phyloP scores from a whole-genome alignment of 2,329 filamentous ascomycete species.

The Cladophialophora chaetospira region DNA sequence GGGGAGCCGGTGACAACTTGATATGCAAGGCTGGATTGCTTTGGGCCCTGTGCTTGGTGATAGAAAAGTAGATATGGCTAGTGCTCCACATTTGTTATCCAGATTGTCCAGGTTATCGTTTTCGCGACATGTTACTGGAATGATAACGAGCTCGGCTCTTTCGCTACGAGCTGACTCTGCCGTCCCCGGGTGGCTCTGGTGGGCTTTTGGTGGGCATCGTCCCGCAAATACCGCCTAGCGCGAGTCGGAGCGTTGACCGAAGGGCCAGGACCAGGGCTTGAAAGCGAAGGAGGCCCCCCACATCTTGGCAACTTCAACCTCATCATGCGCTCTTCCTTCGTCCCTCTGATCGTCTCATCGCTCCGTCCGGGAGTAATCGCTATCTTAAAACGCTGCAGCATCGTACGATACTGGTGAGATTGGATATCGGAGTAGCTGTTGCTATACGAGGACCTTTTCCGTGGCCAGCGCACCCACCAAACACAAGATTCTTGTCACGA shows the following conservation, averaged over 20 bases:
- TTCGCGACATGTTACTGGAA: neutral
- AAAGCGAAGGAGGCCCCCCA: neutral
- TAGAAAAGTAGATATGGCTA: neutral
- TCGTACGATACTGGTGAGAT: neutral
- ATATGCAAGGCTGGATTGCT: neutral
- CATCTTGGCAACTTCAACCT: neutral
- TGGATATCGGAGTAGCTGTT: neutral
- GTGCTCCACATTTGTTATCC: neutral
- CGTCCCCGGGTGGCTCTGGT: neutral
- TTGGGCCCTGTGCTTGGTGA: too few species aligned
- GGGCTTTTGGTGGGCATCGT: neutral
- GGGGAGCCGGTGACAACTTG: too few species aligned
- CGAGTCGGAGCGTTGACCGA: neutral
- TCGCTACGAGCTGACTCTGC: neutral
- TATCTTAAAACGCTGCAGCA: neutral
- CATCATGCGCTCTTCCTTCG: constrained; percentile 1
- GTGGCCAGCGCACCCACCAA: too few species aligned
- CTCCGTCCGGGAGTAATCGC: neutral
- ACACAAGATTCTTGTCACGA: too few species aligned
- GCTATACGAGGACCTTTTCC: too few species aligned
- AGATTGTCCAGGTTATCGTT: neutral
- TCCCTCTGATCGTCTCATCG: neutral
- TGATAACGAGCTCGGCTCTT: neutral
- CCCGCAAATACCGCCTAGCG: neutral
- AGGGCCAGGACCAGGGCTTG: neutral